Base-by-base conservation (phyloP, 2,329 filamentous ascomycete species). In the Neofusicoccum laricinum region DNA sequence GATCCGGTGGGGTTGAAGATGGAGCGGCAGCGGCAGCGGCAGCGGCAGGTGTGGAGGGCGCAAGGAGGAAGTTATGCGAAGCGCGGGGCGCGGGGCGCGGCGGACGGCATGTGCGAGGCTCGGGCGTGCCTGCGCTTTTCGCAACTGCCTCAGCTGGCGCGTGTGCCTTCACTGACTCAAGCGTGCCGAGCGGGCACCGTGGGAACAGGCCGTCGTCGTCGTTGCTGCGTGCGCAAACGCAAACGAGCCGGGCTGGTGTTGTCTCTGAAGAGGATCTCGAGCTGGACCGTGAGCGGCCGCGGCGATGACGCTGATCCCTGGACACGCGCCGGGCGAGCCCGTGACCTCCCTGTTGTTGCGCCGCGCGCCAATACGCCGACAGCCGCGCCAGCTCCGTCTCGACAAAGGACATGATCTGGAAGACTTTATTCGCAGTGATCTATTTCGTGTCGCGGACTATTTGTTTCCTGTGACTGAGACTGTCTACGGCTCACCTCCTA, bases 271-370 rank as follows among this genome's bases (percentile, higher is more conserved):
- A 30, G 41, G 41, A 38, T 12, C 36, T 38, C 11, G 51, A 58
- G 55, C 40, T 59, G 41, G 55, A 15, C 49, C 49, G 32, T 38
- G 32, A 19, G 25, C 10, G 53, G 38, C 15, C 17, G 25, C 53
- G 53, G 14, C 40, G 30, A 59, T 59, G 55, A 59, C 55, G 55
- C 25, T 17, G 55, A 59, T 59, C 55, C 53, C 30, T 46, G 55
- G 30, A 46, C 25, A 30, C 55, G 40, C 41, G 38, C 53, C 53
- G 40, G 41, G 25, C 38, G 49, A 38, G 49, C 49, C 49, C 49
- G 51, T 57, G 51, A 57, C 51, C 51, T 19, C 19, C 36, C 19
- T 6, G 25, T 7, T 30, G 25, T 30, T 30, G 25, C 25, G 25
- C 25, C 25, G 41, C 41, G 41, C 41, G 17, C 19, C 45, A 48